Conservation (phyloP, 176 grass and related monocot genomes). For the Lolium multiflorum region DNA sequence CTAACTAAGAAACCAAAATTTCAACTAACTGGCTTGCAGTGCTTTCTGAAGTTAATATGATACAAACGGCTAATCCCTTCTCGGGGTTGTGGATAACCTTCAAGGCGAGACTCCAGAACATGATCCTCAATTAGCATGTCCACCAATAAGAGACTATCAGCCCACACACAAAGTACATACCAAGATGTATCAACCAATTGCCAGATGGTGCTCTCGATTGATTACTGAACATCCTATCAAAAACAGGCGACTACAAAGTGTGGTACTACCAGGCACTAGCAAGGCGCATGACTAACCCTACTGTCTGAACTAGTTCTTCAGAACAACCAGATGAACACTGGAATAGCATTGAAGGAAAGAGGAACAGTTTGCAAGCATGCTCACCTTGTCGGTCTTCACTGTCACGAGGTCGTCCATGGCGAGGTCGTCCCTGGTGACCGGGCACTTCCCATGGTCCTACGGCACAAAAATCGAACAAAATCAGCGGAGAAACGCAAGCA, state of each 20-base stretch:
- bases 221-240: not conserved
- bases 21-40: not conserved
- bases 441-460: constrained; percentile 90
- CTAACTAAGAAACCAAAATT: not conserved
- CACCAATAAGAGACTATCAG: not conserved
- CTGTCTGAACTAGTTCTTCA: not conserved
- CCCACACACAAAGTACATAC: not conserved
- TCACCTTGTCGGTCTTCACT: constrained; percentile 95
- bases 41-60: not conserved
- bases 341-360: not conserved
- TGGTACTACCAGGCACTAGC: not conserved
- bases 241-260: not conserved
- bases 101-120: not conserved
- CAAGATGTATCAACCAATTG: not conserved
- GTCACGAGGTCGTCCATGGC: constrained; percentile 77
- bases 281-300: not conserved
- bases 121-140: not conserved
- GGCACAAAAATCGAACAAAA: not conserved
- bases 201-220: not conserved
- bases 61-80: not conserved
- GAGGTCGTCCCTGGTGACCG: constrained; percentile 92
- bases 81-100: not conserved
- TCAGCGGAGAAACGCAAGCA: not conserved
- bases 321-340: not conserved
- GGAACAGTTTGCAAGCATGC: not conserved